Base-by-base conservation (phyloP, 2,329 filamentous ascomycete genomes). In the Sporothrix luriei region DNA sequence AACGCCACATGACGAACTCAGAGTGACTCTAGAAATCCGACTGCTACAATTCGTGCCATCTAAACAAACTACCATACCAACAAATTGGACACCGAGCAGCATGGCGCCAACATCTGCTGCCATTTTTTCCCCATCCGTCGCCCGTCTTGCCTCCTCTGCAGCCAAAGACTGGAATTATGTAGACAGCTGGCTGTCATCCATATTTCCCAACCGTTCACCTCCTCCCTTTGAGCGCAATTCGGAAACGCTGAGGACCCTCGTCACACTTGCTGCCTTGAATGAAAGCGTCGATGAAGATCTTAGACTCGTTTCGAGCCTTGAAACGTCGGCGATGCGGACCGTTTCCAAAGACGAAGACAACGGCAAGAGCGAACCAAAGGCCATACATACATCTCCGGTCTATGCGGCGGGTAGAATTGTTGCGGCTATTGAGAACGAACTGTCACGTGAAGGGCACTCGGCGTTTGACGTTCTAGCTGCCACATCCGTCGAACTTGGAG, bases 151-250 rank as follows among this genome's bases (percentile, higher is more conserved):
- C 74, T 91, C 91, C 72, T 91, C 91, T 14, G 89, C 91, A 72
- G 91, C 93, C 61, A 94, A 94, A 77, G 94, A 97, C 80, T 98
- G 94, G 94, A 90, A 89, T 69, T 93, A 91, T 74, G 86, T 97
- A 74, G 93, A 96, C 79, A 83, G 84, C 75, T 98, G 94, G 94
- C 87, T 97, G 13, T 83, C 84, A 59, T 84, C 86, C 71, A 91
- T 91, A 76, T 91, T 91, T 74, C 84, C 84, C 57, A 85, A 87
- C 40, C 86, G 85, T 59, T 78, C 84, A 0, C 81, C 90, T 0
- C 93, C 93, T 0, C 77, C 84, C 0, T 97, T 97, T 78, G 94
- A 98, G 80, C 90, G 93, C 75, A 97, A 75, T 76, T 85, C 90
- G 40, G 91, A 94, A 59, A 97, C 94, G 0, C 83, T 97, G 65